Evolutionary conservation across 176 grass and related monocot species (phyloP).

Genomic region (Triticum aestivum): IWGSC_CS_RefSeq_v2.1 NC_057803.1:746420134-746420633

Average conservation of each 20-base stretch:
- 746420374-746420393: background rate
- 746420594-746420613: constrained; percentile 36
- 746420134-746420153: constrained; percentile 44
- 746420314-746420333: background rate
- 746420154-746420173: constrained; percentile 28
- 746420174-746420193: constrained; percentile 39
- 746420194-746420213: background rate
- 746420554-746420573: background rate
- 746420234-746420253: background rate
- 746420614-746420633: constrained; percentile 2
- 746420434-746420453: background rate
- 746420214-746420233: background rate
- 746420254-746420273: background rate
- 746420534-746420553: background rate
- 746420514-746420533: constrained; percentile 17
- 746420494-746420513: background rate
- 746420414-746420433: background rate
- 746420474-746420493: background rate
- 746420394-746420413: background rate
- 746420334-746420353: background rate
- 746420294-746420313: constrained; percentile 24
- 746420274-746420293: constrained; percentile 11
- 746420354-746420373: background rate
- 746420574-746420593: constrained; percentile 28
- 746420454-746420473: background rate